Evolutionary conservation across 139 green algal species (phyloP).

Genomic region (Coelastrella sp.): DNA sequence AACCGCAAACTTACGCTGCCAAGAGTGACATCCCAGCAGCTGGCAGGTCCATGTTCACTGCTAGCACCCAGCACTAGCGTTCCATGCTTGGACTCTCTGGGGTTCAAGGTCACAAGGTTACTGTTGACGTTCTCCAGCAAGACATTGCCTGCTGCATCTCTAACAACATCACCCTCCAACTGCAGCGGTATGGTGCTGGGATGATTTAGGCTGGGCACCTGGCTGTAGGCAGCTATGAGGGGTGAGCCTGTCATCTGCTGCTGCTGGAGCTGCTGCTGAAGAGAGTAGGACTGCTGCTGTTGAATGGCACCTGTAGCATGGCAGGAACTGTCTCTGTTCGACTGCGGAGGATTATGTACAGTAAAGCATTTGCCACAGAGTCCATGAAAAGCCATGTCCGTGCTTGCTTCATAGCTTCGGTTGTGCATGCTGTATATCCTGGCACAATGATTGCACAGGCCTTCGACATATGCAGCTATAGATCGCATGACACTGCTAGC

Average conservation of each 20-base stretch:
- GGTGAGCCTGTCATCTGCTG: neutral
- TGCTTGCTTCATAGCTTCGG: no score
- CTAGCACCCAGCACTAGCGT: conserved; percentile 32
- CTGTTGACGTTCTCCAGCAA: conserved; percentile 1
- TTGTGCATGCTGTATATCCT: no score
- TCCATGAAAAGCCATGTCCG: no score
- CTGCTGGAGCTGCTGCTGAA: neutral
- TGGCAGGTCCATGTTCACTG: conserved; percentile 1
- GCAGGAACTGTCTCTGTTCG: no score
- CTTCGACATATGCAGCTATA: no score
- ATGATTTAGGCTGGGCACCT: conserved; percentile 29
- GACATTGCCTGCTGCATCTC: neutral
- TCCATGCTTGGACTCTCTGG: neutral
- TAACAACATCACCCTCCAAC: conserved; percentile 8
- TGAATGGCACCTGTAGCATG: neutral
- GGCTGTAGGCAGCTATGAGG: neutral
- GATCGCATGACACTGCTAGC: no score
- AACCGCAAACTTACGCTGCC: conserved; percentile 8
- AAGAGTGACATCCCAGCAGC: conserved; percentile 12
- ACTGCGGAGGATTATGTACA: no score
- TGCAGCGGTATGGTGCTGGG: conserved; percentile 34
- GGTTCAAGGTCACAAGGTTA: conserved; percentile 6
- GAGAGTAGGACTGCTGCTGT: neutral
- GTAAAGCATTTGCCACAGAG: no score
- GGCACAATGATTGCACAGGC: no score